These are phyloP conservation scores for Draba incana DNA, from an alignment of 345 rosid genomes.

Conservation along the genomic window DNA sequence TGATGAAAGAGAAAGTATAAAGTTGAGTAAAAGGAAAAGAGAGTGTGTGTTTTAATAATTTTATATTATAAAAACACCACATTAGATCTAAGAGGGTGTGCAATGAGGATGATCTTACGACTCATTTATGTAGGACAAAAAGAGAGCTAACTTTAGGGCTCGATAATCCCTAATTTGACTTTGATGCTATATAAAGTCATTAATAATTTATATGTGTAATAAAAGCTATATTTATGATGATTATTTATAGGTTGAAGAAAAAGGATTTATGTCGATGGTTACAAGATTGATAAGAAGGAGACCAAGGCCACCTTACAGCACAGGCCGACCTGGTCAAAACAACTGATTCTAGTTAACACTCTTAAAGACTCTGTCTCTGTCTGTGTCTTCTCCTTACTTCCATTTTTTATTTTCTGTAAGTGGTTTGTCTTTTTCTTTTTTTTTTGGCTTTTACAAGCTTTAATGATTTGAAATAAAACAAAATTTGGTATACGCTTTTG, in stretches of 20 bases:
- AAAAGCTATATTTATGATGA: constrained; percentile 7
- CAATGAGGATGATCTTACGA: too few relatives aligned
- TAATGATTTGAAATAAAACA: constrained; percentile 2
- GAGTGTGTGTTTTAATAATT: too few relatives aligned
- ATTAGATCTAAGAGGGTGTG: too few relatives aligned
- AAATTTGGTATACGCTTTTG: constrained; percentile 12
- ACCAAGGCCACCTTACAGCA: constrained; percentile 35
- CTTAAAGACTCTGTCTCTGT: constrained; percentile 11
- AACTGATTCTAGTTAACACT: constrained; percentile 23
- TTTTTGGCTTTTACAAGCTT: neutral
- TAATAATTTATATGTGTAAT: neutral
- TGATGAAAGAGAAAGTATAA: too few relatives aligned
- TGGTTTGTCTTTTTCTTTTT: neutral
- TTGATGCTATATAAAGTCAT: constrained; percentile 1
- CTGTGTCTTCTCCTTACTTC: constrained; percentile 5
- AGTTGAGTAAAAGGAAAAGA: too few relatives aligned
- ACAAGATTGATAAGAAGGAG: constrained; percentile 18
- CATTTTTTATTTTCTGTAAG: constrained; percentile 5
- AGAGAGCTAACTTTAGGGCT: neutral
- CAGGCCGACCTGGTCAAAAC: constrained; percentile 40
- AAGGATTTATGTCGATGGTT: constrained; percentile 34
- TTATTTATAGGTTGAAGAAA: constrained; percentile 33
- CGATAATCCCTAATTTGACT: neutral
- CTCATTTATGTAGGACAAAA: neutral
- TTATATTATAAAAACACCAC: too few relatives aligned